Evolutionary conservation across 2,329 filamentous ascomycete genomes (phyloP).

Genomic region (Diaporthe citri): DNA sequence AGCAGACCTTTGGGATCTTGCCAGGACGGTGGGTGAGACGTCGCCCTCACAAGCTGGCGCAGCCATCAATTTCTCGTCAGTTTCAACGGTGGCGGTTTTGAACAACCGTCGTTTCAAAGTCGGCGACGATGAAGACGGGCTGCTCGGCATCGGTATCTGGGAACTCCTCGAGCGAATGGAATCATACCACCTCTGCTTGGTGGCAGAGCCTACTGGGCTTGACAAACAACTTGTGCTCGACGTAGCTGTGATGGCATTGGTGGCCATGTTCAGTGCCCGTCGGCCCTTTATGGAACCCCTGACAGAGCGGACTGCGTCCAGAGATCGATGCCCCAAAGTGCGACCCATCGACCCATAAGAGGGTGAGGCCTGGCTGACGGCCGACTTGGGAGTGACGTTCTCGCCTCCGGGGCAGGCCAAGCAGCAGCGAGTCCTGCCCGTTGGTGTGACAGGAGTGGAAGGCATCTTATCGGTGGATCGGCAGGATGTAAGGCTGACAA

Average conservation of each 20-base stretch:
- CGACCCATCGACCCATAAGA: constrained; percentile 14
- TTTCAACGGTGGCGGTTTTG: neutral
- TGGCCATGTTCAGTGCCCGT: constrained; percentile 26
- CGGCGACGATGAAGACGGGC: constrained; percentile 4
- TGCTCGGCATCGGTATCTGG: constrained; percentile 35
- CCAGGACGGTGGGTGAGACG: neutral
- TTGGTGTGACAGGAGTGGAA: neutral
- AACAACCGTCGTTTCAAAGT: constrained; percentile 27
- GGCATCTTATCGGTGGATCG: constrained; percentile 16
- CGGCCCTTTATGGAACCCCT: constrained; percentile 14
- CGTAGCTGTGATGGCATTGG: constrained; percentile 14
- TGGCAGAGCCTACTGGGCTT: constrained; percentile 25
- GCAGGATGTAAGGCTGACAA: neutral
- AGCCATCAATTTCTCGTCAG: neutral
- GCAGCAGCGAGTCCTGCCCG: constrained; percentile 28
- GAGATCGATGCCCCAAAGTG: constrained; percentile 29
- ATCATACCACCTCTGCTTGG: constrained; percentile 36
- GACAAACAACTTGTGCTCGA: constrained; percentile 5
- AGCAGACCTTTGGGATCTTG: neutral
- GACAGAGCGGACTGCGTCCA: constrained; percentile 36
- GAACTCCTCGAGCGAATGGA: constrained; percentile 34
- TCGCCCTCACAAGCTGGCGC: neutral
- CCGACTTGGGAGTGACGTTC: constrained; percentile 27
- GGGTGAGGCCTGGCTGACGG: neutral
- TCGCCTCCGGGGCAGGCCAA: constrained; percentile 32